phyloP scores from a whole-genome alignment of 75 land plant genomes.

The Azolla pinnata region DNA sequence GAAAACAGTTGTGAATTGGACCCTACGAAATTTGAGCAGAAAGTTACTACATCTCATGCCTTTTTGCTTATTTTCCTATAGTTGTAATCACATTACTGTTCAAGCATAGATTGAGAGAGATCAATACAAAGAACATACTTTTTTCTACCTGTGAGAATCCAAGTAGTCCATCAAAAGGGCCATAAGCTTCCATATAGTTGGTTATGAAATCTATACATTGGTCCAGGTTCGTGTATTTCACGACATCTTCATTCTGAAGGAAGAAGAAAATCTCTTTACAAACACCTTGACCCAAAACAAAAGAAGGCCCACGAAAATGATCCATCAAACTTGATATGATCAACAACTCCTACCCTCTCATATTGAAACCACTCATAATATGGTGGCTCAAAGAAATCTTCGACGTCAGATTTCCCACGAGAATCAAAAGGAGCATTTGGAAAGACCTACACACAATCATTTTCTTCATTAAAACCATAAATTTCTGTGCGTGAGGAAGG shows the following conservation, averaged over 20 bases:
- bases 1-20: neutral
- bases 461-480: too few relatives aligned
- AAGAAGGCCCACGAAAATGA: neutral
- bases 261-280: too few relatives aligned
- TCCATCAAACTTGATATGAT: neutral
- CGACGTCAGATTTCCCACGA: constrained; percentile 79
- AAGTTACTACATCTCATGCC: neutral
- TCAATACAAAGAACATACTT: neutral
- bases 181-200: constrained; percentile 60
- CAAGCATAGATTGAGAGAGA: neutral
- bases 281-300: too few relatives aligned
- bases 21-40: too few relatives aligned
- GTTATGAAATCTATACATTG: constrained; percentile 64
- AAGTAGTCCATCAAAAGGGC: constrained; percentile 79
- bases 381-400: constrained; percentile 73
- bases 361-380: constrained; percentile 96
- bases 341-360: constrained; percentile 36
- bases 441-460: constrained; percentile 37
- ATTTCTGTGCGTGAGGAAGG: too few relatives aligned
- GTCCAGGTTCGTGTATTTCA: constrained; percentile 42
- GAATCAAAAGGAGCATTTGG: constrained; percentile 69
- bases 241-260: neutral
- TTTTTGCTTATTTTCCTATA: neutral
- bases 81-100: neutral
- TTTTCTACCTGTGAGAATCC: constrained; percentile 82